phyloP scores from a whole-genome alignment of 2,329 filamentous ascomycete genomes.

The Stagonosporopsis cucurbitacearum region DNA sequence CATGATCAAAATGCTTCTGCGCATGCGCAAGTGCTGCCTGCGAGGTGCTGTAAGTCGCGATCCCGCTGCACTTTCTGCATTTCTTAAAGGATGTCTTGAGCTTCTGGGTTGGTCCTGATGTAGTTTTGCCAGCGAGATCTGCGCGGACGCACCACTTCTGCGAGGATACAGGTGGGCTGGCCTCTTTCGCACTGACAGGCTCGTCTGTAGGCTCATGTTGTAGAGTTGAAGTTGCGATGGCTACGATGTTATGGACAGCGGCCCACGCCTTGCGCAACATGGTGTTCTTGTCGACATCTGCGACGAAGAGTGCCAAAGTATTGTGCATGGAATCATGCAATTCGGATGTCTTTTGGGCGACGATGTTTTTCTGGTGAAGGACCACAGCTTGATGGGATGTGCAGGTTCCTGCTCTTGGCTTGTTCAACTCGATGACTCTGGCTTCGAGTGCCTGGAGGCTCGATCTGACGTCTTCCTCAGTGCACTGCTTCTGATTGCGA shows the following conservation, averaged over 20 bases:
- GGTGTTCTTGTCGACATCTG: constrained; percentile 24
- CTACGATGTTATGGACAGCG: constrained; percentile 28
- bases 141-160: constrained; percentile 30
- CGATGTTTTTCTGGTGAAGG: constrained; percentile 14
- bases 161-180: not conserved
- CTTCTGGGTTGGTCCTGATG: not conserved
- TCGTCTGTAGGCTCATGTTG: not conserved
- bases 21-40: constrained; percentile 34
- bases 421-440: not conserved
- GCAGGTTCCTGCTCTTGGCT: not conserved
- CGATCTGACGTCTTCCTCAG: constrained; percentile 9
- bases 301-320: constrained; percentile 34
- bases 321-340: constrained; percentile 23
- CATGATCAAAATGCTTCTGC: constrained; percentile 21
- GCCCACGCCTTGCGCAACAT: constrained; percentile 39
- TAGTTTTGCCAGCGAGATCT: not conserved
- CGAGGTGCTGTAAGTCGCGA: constrained; percentile 16
- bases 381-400: constrained; percentile 29
- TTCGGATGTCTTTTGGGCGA: constrained; percentile 17
- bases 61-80: constrained; percentile 28
- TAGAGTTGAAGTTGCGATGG: not conserved
- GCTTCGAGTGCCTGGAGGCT: not conserved
- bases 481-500: constrained; percentile 26
- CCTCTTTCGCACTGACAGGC: not conserved
- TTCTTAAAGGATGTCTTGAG: constrained; percentile 22